Base-by-base conservation (phyloP, 2,329 filamentous ascomycete species). In the Curvularia spicifera region DNA sequence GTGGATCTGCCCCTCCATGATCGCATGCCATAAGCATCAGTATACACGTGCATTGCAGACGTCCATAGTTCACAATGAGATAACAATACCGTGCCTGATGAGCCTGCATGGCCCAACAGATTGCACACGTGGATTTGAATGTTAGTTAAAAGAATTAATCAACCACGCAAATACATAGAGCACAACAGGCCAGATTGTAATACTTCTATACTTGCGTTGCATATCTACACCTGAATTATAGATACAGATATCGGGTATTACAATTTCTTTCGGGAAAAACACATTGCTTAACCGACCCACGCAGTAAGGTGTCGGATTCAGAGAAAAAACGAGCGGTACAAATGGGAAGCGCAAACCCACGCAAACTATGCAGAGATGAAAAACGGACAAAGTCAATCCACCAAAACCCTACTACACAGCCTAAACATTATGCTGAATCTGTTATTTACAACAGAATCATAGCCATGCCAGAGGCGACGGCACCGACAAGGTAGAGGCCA, bases 361-460 rank as follows among this genome's bases (percentile, higher is more conserved):
- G 57, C 60, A 60, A 59, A 51, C 53, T 22, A 60, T 54, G 45
- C 50, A 62, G 43, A 31, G 28, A 31, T 49, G 22, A 44, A 42
- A 61, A 51, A 53, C 20, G 15, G 13, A 10, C 49, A 56, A 52
- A 49, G 33, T 43, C 26, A 52, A 24, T 47, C 18, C 22, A 35
- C 26, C 20, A 42, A 20, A 56, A 13, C 53, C 18, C 28, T 20
- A 22, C 28, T 29, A 12, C n/a, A 40, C 35, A 40, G 9, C 35
- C 20, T 24, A 24, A n/a, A 12, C 22, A 31, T 42, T 4, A 31
- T 29, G 24, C 33, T 18, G 26, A n/a, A 51, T 49, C 45, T 44
- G 8, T 12, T 26, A 46, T 54, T 28, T 83, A 87, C 76, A 87
- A 74, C 60, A 87, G 64, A 67, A 86, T 74, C 78, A 87, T 84